phyloP scores from a whole-genome alignment of 208 protist species.

The Leishmania braziliensis region DNA sequence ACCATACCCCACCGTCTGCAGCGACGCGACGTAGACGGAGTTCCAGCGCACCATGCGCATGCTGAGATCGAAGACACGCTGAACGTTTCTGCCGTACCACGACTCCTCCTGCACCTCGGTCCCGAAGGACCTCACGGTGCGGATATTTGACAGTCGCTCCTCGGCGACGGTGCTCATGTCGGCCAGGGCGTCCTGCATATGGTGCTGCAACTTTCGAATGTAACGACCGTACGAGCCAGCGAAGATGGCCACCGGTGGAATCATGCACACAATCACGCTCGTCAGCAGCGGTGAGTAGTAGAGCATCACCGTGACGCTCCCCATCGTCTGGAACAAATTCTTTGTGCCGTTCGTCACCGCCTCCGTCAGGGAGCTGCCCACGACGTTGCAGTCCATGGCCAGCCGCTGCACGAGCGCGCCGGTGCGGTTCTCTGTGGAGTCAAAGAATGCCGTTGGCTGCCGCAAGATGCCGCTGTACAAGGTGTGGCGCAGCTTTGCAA shows the following conservation, averaged over 20 bases:
- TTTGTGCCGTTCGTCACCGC: slow-evolving; percentile 81
- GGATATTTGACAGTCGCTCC: slow-evolving; percentile 81
- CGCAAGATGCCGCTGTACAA: slow-evolving; percentile 71
- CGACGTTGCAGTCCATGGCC: slow-evolving; percentile 89
- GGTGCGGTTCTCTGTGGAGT: slow-evolving; percentile 74
- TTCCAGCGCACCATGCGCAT: slow-evolving; percentile 78
- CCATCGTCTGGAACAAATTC: slow-evolving; percentile 79
- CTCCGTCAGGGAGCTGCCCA: slow-evolving; percentile 83
- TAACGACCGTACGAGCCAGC: slow-evolving; percentile 85
- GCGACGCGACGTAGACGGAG: slow-evolving; percentile 72
- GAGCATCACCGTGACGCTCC: slow-evolving; percentile 86
- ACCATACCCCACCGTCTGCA: slow-evolving; percentile 84
- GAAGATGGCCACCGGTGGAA: slow-evolving; percentile 84
- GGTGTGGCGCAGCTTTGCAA: slow-evolving; percentile 61
- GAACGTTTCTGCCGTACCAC: slow-evolving; percentile 78
- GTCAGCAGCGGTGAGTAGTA: slow-evolving; percentile 87
- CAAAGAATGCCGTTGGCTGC: slow-evolving; percentile 82
- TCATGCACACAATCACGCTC: slow-evolving; percentile 77
- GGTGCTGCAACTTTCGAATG: slow-evolving; percentile 73
- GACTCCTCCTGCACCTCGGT: slow-evolving; percentile 62
- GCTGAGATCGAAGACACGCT: slow-evolving; percentile 69
- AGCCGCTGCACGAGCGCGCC: slow-evolving; percentile 81
- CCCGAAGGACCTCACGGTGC: slow-evolving; percentile 84
- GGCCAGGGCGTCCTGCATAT: slow-evolving; percentile 83
- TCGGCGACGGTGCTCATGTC: slow-evolving; percentile 79